Base-by-base conservation (phyloP, 225 moss, liverwort and hornwort species). In the Asterella californica region DNA sequence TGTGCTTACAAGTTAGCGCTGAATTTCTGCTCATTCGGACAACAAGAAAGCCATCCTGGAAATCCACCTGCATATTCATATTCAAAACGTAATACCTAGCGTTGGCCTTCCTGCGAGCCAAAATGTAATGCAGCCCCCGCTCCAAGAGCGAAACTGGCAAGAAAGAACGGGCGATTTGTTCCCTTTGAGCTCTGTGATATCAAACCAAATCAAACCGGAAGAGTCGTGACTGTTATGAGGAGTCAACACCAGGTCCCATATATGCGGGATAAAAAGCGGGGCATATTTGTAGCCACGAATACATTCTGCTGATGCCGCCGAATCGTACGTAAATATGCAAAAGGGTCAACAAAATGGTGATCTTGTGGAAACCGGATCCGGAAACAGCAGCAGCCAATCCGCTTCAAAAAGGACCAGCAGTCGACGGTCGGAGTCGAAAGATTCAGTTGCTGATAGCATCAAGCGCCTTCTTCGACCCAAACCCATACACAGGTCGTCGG, bases 211-310 rank as follows among this genome's bases (percentile, higher is more conserved):
- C n/a, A n/a, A 42, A 65, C 10, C 0, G 65, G 65, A 65, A 65
- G 65, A n/a, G 65, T 65, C 65, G 65, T 65, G 65, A 65, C 65
- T 65, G 65, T 65, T 65, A n/a, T 32, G 65, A 65, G 65, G 65
- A 33, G 65, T 65, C 65, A 65, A 33, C 65, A n/a, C n/a, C n/a
- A n/a, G n/a, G 32, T 65, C 33, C 9, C 15, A 32, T 33, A 7
- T 7, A 45, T 42, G 18, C 45, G 22, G 45, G 45, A 70, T 24
- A 8, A 22, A 45, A 22, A 45, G 10, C 8, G 21, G 37, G 21
- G 4, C 45, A 36, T 25, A 42, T 46, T 18, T 1, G 9, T 7
- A 9, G 45, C 22, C 15, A 70, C 4, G 70, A 70, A 24, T 22
- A 69, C 42, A 37, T 0, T 8, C 42, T 37, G 25, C 22, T 46